Percentiles rank a stretch among this genome's conserved stretches.
Evolutionary conservation across 148 eudicot genomes (phyloP).

Genomic region (Chenopodium album): DNA sequence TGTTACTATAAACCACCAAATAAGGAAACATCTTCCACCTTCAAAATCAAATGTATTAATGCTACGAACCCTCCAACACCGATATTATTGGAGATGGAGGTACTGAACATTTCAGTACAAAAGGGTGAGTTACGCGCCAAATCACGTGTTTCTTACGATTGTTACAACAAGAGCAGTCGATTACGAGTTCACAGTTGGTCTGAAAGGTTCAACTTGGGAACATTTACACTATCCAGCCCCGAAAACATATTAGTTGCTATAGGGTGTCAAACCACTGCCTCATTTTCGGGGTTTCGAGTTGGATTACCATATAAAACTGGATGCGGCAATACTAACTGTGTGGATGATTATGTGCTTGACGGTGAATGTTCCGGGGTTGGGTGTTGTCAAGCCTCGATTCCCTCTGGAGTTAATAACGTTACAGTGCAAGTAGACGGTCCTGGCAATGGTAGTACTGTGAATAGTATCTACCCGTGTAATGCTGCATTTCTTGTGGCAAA

Average conservation of each 20-base stretch:
- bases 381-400: conserved; percentile 7
- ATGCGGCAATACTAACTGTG: conserved; percentile 1
- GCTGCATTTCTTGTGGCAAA: not conserved
- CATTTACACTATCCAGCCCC: not conserved
- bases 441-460: not conserved
- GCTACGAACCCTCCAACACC: not conserved
- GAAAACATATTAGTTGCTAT: too few relatives aligned
- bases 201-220: not conserved
- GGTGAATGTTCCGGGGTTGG: conserved; percentile 16
- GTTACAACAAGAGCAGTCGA: not conserved
- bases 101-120: not conserved
- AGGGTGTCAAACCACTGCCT: conserved; percentile 14
- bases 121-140: not conserved
- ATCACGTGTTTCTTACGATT: not conserved
- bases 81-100: not conserved
- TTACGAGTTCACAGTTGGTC: too few relatives aligned
- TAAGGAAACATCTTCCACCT: not conserved
- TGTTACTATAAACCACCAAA: conserved; percentile 4
- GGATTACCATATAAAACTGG: not conserved
- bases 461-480: conserved; percentile 1
- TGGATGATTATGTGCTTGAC: not conserved
- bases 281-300: not conserved
- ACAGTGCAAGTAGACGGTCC: not conserved
- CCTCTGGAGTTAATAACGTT: not conserved
- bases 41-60: not conserved